Evolutionary conservation across 306 rosid genomes (phyloP), one percentile per base, ranked within the genome.

Genomic region (Vicia sativa): DNA sequence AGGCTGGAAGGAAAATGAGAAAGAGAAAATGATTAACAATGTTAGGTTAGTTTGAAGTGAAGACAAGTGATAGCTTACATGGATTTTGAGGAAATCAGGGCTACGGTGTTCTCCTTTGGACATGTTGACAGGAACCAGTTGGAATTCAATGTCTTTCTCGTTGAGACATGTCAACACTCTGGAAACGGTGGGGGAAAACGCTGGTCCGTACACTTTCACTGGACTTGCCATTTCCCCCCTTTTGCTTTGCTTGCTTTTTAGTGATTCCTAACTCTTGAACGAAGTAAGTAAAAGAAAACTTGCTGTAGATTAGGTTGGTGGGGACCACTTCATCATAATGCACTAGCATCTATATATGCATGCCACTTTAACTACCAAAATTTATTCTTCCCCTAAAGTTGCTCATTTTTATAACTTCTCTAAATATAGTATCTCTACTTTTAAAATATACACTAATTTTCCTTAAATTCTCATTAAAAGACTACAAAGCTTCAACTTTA

Each of bases 31-130:
- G 14, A 48, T 2, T 8, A 48, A 48, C 52, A 45, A 45, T 3
- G 15, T 6, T 6, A 10, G 37, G 37, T 31, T 6, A 31, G 29
- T 3, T 26, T 3, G 3, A 8, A 8, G 8, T 31, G 5, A 8
- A 31, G 6, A 8, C 6, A 8, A 31, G 37, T 6, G 37, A 31
- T 31, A 31, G 37, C 6, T 2, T 57, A 58, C 95, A 83, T 91
- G 96, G 50, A 89, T 78, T 73, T 87, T 81, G 73, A 86, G 91
- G 68, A 62, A 92, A 5, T 83, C 60, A 11, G 92, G 95, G 57
- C 71, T 82, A 78, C 80, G 89, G 74, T 92, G 98, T 72, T 89
- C 98, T 14, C 87, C 92, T 83, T 92, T 87, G 72, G 95, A 45
- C 89, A 92, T 79, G 87, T 89, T 77, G 10, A 92, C 42, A 3